Base-by-base conservation (phyloP, 768 basidiomycete species). In the Infundibulicybe gibba region DNA sequence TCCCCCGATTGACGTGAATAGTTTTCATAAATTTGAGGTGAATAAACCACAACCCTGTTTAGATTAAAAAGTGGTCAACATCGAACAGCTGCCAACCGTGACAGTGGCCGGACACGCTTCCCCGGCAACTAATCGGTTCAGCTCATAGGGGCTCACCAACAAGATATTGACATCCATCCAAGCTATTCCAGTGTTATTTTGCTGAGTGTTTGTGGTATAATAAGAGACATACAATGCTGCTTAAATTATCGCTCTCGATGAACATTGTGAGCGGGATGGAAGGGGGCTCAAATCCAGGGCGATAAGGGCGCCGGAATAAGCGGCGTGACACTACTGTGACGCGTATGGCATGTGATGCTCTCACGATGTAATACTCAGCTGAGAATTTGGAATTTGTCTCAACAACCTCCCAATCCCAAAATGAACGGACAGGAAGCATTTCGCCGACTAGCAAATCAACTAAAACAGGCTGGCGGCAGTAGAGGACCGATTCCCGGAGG, bases 1-100 rank as follows among this genome's bases (percentile, higher is more conserved):
- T 99, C 95, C 37, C 94, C 97, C n/a, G 89, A 93, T 67, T 97
- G 81, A 6, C 88, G 70, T 37, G 73, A 67, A 62, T 90, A 94
- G 59, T 97, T 97, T 64, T 97, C 88, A 60, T 86, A 79, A 42
- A 97, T 79, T 63, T 94, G 90, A 17, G 94, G 94, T 6, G 90
- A 82, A 63, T 92, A 94, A 6, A 95, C 93, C 14, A 94, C 77
- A 41, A 94, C 73, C 94, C 94, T 91, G 52, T 3, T 25, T 25
- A 8, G 25, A 39, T 48, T 33, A 30, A 37, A n/a, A n/a, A 47
- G 19, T 30, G 30, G 8, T 45, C 30, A 16, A 41, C 17, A 40
- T 44, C 37, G 39, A 37, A 35, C 17, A 42, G 21, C 32, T 41
- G 12, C 14, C 17, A 40, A 35, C 8, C n/a, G 25, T 25, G 25